Evolutionary conservation across 345 rosid species (phyloP), one percentile per base, ranked within the genome.

Genomic region (Aquilaria malaccensis): DNA sequence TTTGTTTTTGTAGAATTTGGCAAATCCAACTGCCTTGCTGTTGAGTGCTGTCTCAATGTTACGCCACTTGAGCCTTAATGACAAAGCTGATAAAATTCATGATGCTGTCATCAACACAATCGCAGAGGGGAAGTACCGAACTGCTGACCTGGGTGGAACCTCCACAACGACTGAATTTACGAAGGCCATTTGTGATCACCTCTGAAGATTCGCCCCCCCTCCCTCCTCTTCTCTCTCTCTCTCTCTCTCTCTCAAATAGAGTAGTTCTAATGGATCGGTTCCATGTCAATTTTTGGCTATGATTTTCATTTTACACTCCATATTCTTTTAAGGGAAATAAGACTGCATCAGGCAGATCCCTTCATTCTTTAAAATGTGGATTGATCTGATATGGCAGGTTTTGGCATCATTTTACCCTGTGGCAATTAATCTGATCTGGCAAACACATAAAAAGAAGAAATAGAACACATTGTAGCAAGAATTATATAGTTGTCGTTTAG

Each of bases 21-120:
- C 97, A 3, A 91, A 91, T 72, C 96, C 97, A 50, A 91, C 97
- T 5, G 97, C 97, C 14, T 68, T 88, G 72, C 80, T 88, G 46
- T 61, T 88, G 69, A 88, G 97, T 67, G 64, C 82, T 61, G 89
- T 91, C 63, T 60, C 86, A 62, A 88, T 91, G 96, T 79, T 91
- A 51, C 89, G 80, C 52, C 97, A 91, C 71, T 68, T 91, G 69
- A 79, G 84, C 67, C 77, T 88, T 53, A 75, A 81, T 53, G 81
- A 84, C 12, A 84, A 88, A 72, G 97, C 97, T 2, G 88, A 88
- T 13, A 72, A 67, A 66, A 91, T 88, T 63, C 96, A 88, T 67
- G 62, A 83, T 55, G 97, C 96, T 0, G 79, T 86, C 70, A 77
- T 91, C 48, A 73, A 76, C 51, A 91, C 97, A 45, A 88, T 91